phyloP scores from a whole-genome alignment of 2,329 filamentous ascomycete species.

The Epichloe bromicola region DNA sequence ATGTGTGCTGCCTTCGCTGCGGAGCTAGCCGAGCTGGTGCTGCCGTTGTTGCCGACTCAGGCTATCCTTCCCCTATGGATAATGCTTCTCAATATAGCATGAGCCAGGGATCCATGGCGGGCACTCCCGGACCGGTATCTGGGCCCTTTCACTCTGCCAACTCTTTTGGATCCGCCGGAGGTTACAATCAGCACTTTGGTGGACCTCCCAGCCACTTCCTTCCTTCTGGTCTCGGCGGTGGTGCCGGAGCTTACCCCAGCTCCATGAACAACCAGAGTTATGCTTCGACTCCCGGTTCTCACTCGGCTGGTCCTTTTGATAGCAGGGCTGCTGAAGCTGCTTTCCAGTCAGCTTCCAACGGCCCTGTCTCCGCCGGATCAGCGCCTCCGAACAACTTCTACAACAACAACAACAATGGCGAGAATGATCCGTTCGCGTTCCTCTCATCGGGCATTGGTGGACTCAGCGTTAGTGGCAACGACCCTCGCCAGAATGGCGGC shows the following conservation, averaged over 20 bases:
- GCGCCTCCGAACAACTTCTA: conserved; percentile 48
- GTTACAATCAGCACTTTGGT: conserved; percentile 70
- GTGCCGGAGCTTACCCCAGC: conserved; percentile 60
- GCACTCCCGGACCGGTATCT: conserved; percentile 66
- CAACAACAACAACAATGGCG: conserved; percentile 47
- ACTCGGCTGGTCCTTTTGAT: conserved; percentile 79
- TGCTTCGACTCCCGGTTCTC: conserved; percentile 61
- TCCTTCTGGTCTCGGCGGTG: conserved; percentile 65
- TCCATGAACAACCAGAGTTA: conserved; percentile 67
- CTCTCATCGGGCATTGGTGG: conserved; percentile 60
- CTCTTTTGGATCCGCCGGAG: conserved; percentile 52
- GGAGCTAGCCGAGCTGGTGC: conserved; percentile 89
- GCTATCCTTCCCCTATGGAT: conserved; percentile 84
- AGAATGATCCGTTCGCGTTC: conserved; percentile 70
- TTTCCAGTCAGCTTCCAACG: conserved; percentile 79
- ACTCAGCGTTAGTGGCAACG: conserved; percentile 55
- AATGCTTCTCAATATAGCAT: conserved; percentile 71
- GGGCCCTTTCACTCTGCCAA: conserved; percentile 60
- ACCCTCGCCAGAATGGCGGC: conserved; percentile 49
- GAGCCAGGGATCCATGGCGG: conserved; percentile 77
- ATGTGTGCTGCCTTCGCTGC: conserved; percentile 92
- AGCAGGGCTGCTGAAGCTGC: conserved; percentile 88
- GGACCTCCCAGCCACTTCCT: conserved; percentile 83
- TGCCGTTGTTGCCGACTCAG: conserved; percentile 86
- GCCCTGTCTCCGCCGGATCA: conserved; percentile 61